A percentile compares a stretch with the other conserved stretches of the same genome.
phyloP scores from a whole-genome alignment of 129 eudicot genomes.

The Logfia minima region DNA sequence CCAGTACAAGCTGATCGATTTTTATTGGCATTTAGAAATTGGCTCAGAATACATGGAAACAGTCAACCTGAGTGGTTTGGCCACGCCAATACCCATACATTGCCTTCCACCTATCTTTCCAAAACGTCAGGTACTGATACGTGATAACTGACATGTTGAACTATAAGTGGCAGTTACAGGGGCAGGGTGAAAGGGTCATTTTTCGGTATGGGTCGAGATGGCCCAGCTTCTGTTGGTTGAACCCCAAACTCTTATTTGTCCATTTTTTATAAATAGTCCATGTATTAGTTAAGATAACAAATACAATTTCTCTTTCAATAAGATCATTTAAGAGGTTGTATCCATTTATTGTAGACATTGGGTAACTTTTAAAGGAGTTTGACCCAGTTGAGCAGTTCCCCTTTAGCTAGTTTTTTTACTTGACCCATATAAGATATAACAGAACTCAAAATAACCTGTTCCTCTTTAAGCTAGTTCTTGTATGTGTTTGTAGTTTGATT shows the following conservation, averaged over 20 bases:
- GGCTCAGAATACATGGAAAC: constrained; percentile 75
- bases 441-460: no score
- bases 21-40: constrained; percentile 77
- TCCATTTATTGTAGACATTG: no score
- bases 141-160: neutral
- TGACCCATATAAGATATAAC: no score
- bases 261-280: no score
- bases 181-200: no score
- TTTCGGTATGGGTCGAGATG: no score
- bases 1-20: constrained; percentile 94
- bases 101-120: constrained; percentile 75
- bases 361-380: neutral
- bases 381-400: neutral
- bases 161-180: neutral
- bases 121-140: constrained; percentile 58
- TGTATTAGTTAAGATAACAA: no score
- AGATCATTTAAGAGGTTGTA: no score
- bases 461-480: no score
- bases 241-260: no score
- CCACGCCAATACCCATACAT: constrained; percentile 44
- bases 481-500: neutral
- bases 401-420: neutral
- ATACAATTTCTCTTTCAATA: no score
- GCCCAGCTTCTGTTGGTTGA: no score
- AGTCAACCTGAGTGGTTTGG: constrained; percentile 98